Percentiles rank a stretch among this genome's conserved stretches.
phyloP scores from a whole-genome alignment of 805 yeast genomes.

The Candida parachauliodes region DNA sequence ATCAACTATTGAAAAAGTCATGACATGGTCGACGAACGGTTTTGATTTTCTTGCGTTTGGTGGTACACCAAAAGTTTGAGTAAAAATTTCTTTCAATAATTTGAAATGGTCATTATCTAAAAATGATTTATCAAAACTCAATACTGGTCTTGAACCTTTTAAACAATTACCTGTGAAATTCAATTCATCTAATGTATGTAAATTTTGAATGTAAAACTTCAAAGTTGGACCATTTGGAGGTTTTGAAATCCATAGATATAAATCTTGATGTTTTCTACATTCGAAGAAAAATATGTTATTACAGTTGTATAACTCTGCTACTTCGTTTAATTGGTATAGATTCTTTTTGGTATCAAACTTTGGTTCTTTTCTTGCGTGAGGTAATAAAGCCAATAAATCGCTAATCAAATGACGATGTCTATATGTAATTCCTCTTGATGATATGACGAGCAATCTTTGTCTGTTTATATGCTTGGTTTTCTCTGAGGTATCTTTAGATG shows the following conservation, averaged over 20 bases:
- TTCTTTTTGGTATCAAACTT: slow-evolving; percentile 91
- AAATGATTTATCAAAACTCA: slow-evolving; percentile 83
- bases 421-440: slow-evolving; percentile 91
- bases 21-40: slow-evolving; percentile 93
- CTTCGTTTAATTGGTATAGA: slow-evolving; percentile 84
- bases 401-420: slow-evolving; percentile 93
- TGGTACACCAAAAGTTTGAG: slow-evolving; percentile 80
- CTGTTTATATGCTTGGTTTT: slow-evolving; percentile 66
- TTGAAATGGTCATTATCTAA: slow-evolving; percentile 59
- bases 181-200: slow-evolving; percentile 93
- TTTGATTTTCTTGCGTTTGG: slow-evolving; percentile 88
- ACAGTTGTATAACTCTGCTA: slow-evolving; percentile 96
- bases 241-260: slow-evolving; percentile 91
- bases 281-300: slow-evolving; percentile 92
- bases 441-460: slow-evolving; percentile 83
- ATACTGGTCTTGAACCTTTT: slow-evolving; percentile 90
- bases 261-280: slow-evolving; percentile 92
- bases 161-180: slow-evolving; percentile 96
- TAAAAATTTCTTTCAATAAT: slow-evolving; percentile 66
- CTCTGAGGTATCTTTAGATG: slow-evolving; percentile 46
- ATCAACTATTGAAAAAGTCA: slow-evolving; percentile 90
- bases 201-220: slow-evolving; percentile 89
- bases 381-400: slow-evolving; percentile 75
- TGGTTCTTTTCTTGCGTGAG: slow-evolving; percentile 95
- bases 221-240: slow-evolving; percentile 98